These are phyloP conservation scores for Calonectria pteridis DNA, from an alignment of 2,329 filamentous ascomycete species.

Conservation along the genomic window DNA sequence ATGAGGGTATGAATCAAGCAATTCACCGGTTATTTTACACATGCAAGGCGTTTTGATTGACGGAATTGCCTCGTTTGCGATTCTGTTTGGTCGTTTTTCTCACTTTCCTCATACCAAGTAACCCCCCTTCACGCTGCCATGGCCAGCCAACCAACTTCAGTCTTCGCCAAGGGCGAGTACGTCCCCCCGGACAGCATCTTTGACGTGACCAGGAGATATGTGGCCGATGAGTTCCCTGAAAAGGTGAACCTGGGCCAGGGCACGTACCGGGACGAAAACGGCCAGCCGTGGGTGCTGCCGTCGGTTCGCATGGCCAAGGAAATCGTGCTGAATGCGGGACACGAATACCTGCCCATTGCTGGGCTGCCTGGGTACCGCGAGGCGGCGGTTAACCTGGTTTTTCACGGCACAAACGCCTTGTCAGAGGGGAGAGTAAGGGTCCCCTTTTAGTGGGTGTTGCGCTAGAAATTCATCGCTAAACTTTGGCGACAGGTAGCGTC, in stretches of 20 bases:
- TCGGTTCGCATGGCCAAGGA: conserved; percentile 22
- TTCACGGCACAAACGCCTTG: conserved; percentile 43
- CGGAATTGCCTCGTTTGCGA: background rate
- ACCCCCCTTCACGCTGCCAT: background rate
- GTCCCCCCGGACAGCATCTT: conserved; percentile 26
- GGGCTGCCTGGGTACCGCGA: conserved; percentile 15
- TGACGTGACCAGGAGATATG: conserved; percentile 22
- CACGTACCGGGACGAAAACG: conserved; percentile 23
- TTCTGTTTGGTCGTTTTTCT: background rate
- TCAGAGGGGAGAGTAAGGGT: conserved; percentile 45
- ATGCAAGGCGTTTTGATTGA: background rate
- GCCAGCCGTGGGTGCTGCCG: conserved; percentile 23
- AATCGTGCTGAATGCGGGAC: conserved; percentile 5
- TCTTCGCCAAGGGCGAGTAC: conserved; percentile 15
- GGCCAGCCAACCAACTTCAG: background rate
- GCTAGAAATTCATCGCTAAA: conserved; percentile 41
- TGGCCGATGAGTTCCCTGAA: background rate
- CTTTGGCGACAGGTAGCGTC: conserved; percentile 46
- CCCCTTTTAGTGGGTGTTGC: conserved; percentile 30
- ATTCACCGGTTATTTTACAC: background rate
- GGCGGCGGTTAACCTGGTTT: conserved; percentile 42
- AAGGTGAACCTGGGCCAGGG: conserved; percentile 27
- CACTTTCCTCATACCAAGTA: background rate
- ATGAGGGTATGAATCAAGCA: background rate
- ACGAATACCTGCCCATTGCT: conserved; percentile 25